Evolutionary conservation across 2,329 filamentous ascomycete genomes (phyloP).

Genomic region (Penicillium sp.): DNA sequence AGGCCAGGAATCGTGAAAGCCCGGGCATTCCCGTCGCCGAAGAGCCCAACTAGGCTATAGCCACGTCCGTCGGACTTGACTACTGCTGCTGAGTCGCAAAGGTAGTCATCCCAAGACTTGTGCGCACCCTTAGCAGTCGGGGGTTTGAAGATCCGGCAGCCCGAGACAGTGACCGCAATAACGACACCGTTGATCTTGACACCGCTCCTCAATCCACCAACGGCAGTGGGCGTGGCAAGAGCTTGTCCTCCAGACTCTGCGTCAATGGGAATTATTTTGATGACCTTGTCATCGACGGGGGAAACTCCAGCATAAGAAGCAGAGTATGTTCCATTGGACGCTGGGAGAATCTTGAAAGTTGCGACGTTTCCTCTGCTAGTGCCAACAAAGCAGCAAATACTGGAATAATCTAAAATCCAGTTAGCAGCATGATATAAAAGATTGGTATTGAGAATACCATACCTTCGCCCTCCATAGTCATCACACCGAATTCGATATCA

Average conservation of each 20-base stretch:
- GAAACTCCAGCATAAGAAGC: conserved; percentile 68
- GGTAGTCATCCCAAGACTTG: conserved; percentile 77
- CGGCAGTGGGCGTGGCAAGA: conserved; percentile 68
- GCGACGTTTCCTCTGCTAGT: conserved; percentile 79
- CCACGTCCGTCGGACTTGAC: conserved; percentile 72
- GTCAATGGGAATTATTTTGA: conserved; percentile 76
- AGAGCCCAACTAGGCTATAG: conserved; percentile 76
- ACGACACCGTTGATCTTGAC: conserved; percentile 74
- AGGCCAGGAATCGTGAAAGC: conserved; percentile 84
- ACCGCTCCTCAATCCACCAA: conserved; percentile 74
- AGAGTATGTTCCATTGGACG: conserved; percentile 65
- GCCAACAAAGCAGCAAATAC: conserved; percentile 86
- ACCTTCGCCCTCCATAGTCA: conserved; percentile 88
- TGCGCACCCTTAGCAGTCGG: conserved; percentile 84
- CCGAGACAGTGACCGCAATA: conserved; percentile 69
- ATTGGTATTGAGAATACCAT: conserved; percentile 14
- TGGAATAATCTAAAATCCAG: conserved; percentile 67
- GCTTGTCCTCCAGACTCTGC: conserved; percentile 73
- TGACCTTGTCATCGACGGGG: conserved; percentile 64
- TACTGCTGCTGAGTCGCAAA: conserved; percentile 78
- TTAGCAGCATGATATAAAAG: conserved; percentile 25
- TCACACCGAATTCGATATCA: conserved; percentile 82
- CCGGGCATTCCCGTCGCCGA: conserved; percentile 74
- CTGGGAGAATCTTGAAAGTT: conserved; percentile 86
- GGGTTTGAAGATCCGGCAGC: conserved; percentile 84